Percentiles rank a stretch among this genome's conserved stretches.
Conservation (phyloP, 2,329 filamentous ascomycete species). For the Pyrenophora seminiperda region DNA sequence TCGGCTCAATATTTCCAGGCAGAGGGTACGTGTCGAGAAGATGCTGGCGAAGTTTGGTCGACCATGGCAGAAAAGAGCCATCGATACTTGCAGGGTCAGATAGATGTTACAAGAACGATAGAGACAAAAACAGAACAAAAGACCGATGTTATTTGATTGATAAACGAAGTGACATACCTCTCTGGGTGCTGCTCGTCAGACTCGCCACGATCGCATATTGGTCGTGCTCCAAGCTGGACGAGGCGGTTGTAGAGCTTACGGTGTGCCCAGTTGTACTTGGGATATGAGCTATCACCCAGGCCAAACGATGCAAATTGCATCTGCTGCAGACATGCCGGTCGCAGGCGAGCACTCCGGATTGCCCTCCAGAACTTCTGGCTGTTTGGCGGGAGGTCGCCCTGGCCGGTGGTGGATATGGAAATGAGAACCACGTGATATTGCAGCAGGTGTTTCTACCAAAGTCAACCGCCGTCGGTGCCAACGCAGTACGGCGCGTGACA, state of each 20-base stretch:
- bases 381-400: slow-evolving; percentile 91
- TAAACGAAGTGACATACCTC: slow-evolving; percentile 64
- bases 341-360: slow-evolving; percentile 77
- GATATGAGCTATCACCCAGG: slow-evolving; percentile 91
- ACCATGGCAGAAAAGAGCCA: slow-evolving; percentile 80
- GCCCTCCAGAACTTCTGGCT: slow-evolving; percentile 82
- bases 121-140: neutral
- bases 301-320: slow-evolving; percentile 86
- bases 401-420: slow-evolving; percentile 87
- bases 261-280: slow-evolving; percentile 94
- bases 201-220: slow-evolving; percentile 79
- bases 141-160: slow-evolving; percentile 29
- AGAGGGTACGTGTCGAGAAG: slow-evolving; percentile 73
- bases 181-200: slow-evolving; percentile 93
- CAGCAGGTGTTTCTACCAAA: slow-evolving; percentile 50
- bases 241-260: slow-evolving; percentile 86
- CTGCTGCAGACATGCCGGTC: slow-evolving; percentile 68
- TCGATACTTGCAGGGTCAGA: slow-evolving; percentile 65
- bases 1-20: slow-evolving; percentile 67
- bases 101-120: neutral
- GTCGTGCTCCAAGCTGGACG: slow-evolving; percentile 77
- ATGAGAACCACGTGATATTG: slow-evolving; percentile 69
- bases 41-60: slow-evolving; percentile 67
- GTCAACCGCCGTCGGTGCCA: slow-evolving; percentile 9
- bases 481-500: slow-evolving; percentile 42